A percentile compares a stretch with the other conserved stretches of the same genome.
Conservation (phyloP, 495 filamentous ascomycete genomes). For the Alectoria sarmentosa region DNA sequence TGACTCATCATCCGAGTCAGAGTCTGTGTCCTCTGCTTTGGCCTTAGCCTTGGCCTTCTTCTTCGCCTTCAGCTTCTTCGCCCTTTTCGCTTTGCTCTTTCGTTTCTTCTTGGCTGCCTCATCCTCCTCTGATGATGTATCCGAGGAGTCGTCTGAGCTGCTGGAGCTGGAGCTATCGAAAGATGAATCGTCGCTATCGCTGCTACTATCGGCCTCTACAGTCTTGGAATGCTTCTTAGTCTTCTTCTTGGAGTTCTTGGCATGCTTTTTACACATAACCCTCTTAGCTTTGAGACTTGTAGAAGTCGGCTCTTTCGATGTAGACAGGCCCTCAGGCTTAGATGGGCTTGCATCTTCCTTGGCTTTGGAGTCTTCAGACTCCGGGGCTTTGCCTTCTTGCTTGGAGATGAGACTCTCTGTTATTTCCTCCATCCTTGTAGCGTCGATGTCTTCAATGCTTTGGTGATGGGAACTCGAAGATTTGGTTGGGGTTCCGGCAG, state of each 20-base stretch:
- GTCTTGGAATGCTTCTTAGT: conserved; percentile 31
- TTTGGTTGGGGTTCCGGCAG: conserved; percentile 18
- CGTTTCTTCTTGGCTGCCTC: conserved; percentile 32
- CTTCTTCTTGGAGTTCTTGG: conserved; percentile 28
- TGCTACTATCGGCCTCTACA: conserved; percentile 25
- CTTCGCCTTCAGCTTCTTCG: conserved; percentile 38
- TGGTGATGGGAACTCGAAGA: conserved; percentile 1
- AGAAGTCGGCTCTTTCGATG: conserved; percentile 8
- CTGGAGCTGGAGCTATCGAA: conserved; percentile 29
- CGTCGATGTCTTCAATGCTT: conserved; percentile 4
- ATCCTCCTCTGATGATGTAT: conserved; percentile 34
- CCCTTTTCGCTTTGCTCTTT: conserved; percentile 45
- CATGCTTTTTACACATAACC: conserved; percentile 36
- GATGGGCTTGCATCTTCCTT: conserved; percentile 12
- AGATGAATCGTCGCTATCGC: conserved; percentile 27
- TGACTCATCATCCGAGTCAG: conserved; percentile 34
- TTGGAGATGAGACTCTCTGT: neutral
- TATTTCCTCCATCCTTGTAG: conserved; percentile 10
- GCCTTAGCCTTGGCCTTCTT: conserved; percentile 38
- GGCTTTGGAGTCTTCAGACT: conserved; percentile 5
- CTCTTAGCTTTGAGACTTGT: conserved; percentile 25
- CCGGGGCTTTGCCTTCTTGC: neutral
- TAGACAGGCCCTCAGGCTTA: conserved; percentile 11
- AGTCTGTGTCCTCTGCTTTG: conserved; percentile 33
- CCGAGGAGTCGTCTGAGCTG: conserved; percentile 29